phyloP scores from a whole-genome alignment of 352 stramenopile species.

The Pilasporangium apinafurcum region DNA sequence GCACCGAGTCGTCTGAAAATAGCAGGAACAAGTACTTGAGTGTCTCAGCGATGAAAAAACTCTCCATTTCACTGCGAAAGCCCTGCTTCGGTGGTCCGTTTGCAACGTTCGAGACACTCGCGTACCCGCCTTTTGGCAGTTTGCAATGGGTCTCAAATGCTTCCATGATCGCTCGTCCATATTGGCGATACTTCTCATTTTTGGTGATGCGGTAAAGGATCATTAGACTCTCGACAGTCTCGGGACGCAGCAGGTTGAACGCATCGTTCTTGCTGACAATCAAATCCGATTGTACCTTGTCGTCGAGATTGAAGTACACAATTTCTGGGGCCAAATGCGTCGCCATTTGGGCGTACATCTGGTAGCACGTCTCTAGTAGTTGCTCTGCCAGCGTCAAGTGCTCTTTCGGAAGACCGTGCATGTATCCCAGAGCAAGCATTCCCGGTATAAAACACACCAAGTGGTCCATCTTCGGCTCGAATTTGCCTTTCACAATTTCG shows the following conservation, averaged over 20 bases:
- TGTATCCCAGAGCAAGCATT: conserved; percentile 77
- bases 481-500: conserved; percentile 44
- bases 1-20: conserved; percentile 78
- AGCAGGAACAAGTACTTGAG: conserved; percentile 94
- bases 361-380: conserved; percentile 79
- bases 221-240: conserved; percentile 91
- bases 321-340: conserved; percentile 87
- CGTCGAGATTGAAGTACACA: conserved; percentile 64
- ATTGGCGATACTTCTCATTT: conserved; percentile 81
- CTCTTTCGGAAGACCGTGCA: conserved; percentile 52
- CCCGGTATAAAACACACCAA: conserved; percentile 89
- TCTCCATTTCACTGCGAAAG: conserved; percentile 83
- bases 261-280: conserved; percentile 50
- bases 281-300: conserved; percentile 38
- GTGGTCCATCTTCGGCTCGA: conserved; percentile 83
- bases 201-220: conserved; percentile 88
- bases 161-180: conserved; percentile 82
- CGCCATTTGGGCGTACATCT: conserved; percentile 81
- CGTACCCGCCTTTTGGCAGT: conserved; percentile 56
- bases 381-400: conserved; percentile 75
- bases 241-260: conserved; percentile 84
- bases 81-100: conserved; percentile 26
- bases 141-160: conserved; percentile 79
- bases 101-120: conserved; percentile 53
- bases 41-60: conserved; percentile 91